Evolutionary conservation across 257 asterid genomes (phyloP).

Genomic region (Capsicum pubescens): DNA sequence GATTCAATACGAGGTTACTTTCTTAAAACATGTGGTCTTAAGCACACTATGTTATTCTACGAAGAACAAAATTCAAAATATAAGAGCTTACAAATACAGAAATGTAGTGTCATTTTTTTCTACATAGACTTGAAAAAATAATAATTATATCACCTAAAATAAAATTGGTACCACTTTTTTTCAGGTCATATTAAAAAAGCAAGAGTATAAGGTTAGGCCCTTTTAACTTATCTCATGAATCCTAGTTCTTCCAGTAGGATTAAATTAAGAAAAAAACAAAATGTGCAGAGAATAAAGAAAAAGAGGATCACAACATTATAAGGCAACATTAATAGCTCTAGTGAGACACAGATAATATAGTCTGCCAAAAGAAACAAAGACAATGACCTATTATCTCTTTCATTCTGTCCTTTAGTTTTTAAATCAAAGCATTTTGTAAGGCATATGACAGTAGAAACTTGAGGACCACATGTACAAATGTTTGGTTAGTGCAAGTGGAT

Average conservation of each 20-base stretch:
- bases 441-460: constrained; percentile 6
- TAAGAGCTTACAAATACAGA: neutral
- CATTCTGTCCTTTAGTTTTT: constrained; percentile 33
- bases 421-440: constrained; percentile 24
- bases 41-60: no score
- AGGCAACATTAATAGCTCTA: neutral
- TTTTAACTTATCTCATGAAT: constrained; percentile 29
- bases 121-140: neutral
- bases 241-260: neutral
- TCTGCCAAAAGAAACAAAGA: neutral
- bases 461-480: constrained; percentile 44
- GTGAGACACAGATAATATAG: neutral
- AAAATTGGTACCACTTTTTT: neutral
- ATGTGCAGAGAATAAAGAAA: constrained; percentile 3
- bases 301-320: constrained; percentile 24
- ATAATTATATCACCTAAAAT: neutral
- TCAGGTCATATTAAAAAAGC: constrained; percentile 24
- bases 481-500: neutral
- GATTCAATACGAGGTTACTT: no score
- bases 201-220: neutral
- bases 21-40: no score
- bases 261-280: constrained; percentile 28
- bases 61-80: neutral
- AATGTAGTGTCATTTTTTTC: no score
- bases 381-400: constrained; percentile 8